Percentiles rank a stretch among this genome's conserved stretches.
phyloP scores from a whole-genome alignment of 257 asterid genomes.

The Lycium barbarum region DNA sequence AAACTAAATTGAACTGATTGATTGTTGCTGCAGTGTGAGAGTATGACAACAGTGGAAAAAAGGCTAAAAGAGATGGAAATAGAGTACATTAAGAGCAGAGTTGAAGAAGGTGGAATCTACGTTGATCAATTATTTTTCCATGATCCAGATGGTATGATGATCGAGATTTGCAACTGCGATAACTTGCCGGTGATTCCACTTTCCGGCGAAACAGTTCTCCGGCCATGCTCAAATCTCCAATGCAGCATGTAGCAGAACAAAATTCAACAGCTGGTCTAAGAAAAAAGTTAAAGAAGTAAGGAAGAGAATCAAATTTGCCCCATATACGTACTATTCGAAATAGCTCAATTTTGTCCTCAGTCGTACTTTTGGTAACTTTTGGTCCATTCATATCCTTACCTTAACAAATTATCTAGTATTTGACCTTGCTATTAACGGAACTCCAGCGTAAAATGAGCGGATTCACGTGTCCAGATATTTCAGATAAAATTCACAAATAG shows the following conservation, averaged over 20 bases:
- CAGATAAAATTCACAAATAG: neutral
- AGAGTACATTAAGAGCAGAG: slow-evolving; percentile 33
- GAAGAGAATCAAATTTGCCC: neutral
- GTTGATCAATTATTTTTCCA: slow-evolving; percentile 43
- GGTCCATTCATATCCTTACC: no score
- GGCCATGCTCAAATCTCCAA: slow-evolving; percentile 16
- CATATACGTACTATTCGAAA: neutral
- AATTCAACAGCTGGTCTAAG: slow-evolving; percentile 17
- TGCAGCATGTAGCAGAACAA: slow-evolving; percentile 26
- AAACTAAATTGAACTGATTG: neutral
- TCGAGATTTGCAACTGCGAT: slow-evolving; percentile 45
- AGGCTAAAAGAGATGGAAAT: slow-evolving; percentile 35
- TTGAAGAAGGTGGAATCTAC: slow-evolving; percentile 41
- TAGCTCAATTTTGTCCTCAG: neutral
- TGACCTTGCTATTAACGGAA: neutral
- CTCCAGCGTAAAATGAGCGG: neutral
- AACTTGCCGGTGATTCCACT: slow-evolving; percentile 26
- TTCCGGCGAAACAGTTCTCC: slow-evolving; percentile 21
- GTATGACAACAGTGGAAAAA: slow-evolving; percentile 37
- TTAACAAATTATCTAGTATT: neutral
- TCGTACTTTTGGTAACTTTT: no score
- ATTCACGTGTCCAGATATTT: neutral
- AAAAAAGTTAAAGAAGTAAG: neutral
- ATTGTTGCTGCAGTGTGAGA: slow-evolving; percentile 34
- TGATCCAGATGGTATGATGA: slow-evolving; percentile 43